phyloP scores from a whole-genome alignment of 371 early-diverging fungal species.

The Nematocida ironsii region DNA sequence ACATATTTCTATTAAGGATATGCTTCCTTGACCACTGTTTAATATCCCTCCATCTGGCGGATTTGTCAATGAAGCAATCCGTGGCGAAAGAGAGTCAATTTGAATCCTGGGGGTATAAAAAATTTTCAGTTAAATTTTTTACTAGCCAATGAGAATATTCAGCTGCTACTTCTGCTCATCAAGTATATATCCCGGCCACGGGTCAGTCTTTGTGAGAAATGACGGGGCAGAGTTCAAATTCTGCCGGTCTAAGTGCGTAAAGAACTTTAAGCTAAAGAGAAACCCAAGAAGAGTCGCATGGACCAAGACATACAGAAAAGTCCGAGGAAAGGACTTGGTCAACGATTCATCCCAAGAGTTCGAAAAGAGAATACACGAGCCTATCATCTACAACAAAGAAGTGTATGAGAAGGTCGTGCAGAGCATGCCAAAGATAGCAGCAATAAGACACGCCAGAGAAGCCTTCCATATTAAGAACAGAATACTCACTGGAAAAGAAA shows the following conservation, averaged over 20 bases:
- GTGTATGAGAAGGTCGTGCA: conserved; percentile 84
- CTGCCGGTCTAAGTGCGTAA: conserved; percentile 96
- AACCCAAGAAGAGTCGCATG: conserved; percentile 96
- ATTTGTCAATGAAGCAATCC: conserved; percentile 19
- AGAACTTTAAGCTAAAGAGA: conserved; percentile 96
- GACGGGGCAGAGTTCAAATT: conserved; percentile 91
- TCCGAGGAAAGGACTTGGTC: conserved; percentile 88
- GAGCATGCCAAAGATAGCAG: conserved; percentile 70
- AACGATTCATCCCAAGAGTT: conserved; percentile 72
- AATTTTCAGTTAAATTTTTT: conserved; percentile 26
- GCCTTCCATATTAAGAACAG: conserved; percentile 65
- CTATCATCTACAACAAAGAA: conserved; percentile 87
- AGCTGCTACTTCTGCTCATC: conserved; percentile 98
- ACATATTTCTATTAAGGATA: conserved; percentile 31
- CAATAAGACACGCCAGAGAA: conserved; percentile 60
- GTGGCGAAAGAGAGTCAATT: conserved; percentile 54
- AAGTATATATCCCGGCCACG: conserved; percentile 95
- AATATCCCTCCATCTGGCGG: conserved; percentile 55
- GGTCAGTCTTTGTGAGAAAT: conserved; percentile 91
- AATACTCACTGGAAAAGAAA: conserved; percentile 65
- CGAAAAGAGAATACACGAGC: conserved; percentile 91
- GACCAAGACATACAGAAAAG: conserved; percentile 96
- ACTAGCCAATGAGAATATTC: conserved; percentile 81
- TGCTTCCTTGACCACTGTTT: conserved; percentile 41
- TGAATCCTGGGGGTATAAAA: conserved; percentile 47